These are phyloP conservation scores for Allium fistulosum DNA, from an alignment of 106 monocot species.

Conservation along the genomic window DNA sequence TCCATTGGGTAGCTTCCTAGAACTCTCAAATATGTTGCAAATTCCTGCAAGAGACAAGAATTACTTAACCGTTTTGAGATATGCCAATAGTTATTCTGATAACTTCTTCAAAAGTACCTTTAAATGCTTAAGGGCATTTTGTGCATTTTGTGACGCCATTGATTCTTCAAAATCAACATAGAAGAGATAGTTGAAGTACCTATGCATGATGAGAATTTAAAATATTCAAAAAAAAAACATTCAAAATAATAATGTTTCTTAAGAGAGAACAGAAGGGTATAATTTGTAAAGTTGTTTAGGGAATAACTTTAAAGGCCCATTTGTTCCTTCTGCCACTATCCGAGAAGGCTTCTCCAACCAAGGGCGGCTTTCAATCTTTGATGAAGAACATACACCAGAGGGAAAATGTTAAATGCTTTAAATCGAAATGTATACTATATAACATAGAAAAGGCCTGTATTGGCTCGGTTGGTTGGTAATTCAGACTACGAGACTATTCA, in stretches of 20 bases:
- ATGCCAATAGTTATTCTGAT: background rate
- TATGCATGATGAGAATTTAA: constrained; percentile 7
- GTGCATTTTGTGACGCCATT: constrained; percentile 75
- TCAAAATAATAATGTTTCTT: background rate
- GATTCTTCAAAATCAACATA: constrained; percentile 96
- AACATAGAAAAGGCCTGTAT: too few relatives aligned
- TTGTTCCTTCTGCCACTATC: constrained; percentile 31
- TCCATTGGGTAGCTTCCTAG: constrained; percentile 90
- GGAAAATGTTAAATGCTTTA: too few relatives aligned
- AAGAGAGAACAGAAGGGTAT: too few relatives aligned
- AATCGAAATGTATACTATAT: too few relatives aligned
- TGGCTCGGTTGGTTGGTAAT: too few relatives aligned
- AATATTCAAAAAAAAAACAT: constrained; percentile 3
- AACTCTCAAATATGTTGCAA: constrained; percentile 72
- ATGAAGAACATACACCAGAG: background rate
- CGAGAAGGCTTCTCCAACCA: constrained; percentile 40
- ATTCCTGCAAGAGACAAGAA: constrained; percentile 43
- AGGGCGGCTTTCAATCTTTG: constrained; percentile 93
- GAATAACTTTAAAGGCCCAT: constrained; percentile 42
- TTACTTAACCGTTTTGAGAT: background rate
- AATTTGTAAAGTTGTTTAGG: background rate
- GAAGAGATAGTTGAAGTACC: constrained; percentile 93
- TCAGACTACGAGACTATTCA: too few relatives aligned
- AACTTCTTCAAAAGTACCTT: constrained; percentile 31
- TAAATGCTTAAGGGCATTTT: constrained; percentile 84